phyloP scores from a whole-genome alignment of 768 basidiomycete species.

The Tulasnella sp. region DNA sequence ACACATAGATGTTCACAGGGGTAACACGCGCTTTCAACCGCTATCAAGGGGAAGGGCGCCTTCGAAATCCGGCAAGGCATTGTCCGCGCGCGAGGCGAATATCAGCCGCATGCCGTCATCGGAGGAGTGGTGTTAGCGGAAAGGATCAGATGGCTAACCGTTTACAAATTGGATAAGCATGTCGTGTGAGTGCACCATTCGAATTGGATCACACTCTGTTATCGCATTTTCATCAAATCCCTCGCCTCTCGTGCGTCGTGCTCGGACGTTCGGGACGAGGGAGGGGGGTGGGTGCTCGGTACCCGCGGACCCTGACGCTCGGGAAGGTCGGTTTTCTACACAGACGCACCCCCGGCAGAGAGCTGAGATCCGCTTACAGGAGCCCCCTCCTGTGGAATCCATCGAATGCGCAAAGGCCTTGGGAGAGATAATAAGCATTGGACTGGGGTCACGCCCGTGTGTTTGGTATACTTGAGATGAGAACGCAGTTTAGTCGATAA shows the following conservation, averaged over 20 bases:
- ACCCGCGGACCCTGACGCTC: background rate
- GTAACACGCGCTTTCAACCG: background rate
- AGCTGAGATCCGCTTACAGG: conserved; percentile 4
- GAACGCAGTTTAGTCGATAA: conserved; percentile 9
- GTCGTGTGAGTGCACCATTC: background rate
- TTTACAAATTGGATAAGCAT: background rate
- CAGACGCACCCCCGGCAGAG: conserved; percentile 1
- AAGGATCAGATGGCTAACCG: background rate
- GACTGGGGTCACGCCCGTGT: background rate
- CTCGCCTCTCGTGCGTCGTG: background rate
- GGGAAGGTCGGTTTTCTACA: background rate
- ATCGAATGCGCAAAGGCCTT: conserved; percentile 4
- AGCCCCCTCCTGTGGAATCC: conserved; percentile 3
- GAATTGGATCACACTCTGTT: background rate
- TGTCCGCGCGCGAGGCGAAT: background rate
- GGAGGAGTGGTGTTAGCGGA: background rate
- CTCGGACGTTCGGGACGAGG: conserved; percentile 7
- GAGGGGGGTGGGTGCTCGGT: background rate
- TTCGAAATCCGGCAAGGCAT: background rate
- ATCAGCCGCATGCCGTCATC: background rate
- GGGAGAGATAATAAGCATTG: conserved; percentile 6
- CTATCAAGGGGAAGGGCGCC: background rate
- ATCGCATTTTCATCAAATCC: background rate
- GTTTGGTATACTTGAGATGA: background rate
- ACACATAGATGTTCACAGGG: background rate